phyloP scores from a whole-genome alignment of 176 grass and related monocot genomes.

The Ananas comosus region DNA sequence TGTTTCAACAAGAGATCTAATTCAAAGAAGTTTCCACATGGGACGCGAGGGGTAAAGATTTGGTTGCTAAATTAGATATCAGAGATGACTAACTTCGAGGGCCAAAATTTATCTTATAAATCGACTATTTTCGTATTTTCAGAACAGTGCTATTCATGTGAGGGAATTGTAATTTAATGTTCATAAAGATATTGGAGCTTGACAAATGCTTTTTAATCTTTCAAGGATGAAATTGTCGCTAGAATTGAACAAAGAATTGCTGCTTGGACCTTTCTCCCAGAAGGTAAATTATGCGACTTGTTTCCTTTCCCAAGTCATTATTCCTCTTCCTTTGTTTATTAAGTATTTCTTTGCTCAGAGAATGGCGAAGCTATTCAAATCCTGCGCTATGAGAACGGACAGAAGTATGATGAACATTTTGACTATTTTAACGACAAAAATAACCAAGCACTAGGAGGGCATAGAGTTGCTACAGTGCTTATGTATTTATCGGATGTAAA shows the following conservation, averaged over 20 bases:
- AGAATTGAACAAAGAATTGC: slow-evolving; percentile 56
- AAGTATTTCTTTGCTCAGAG: slow-evolving; percentile 29
- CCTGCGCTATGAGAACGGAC: slow-evolving; percentile 68
- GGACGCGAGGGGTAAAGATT: no score
- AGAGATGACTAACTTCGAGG: no score
- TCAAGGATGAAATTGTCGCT: slow-evolving; percentile 47
- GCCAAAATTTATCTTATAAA: no score
- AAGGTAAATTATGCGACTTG: slow-evolving; percentile 30
- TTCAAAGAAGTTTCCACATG: no score
- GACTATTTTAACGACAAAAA: slow-evolving; percentile 87
- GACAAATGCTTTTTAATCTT: slow-evolving; percentile 7
- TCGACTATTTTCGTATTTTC: no score
- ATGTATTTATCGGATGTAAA: slow-evolving; percentile 80
- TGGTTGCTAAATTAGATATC: no score
- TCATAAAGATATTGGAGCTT: neutral
- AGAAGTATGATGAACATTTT: slow-evolving; percentile 85
- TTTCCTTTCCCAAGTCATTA: neutral
- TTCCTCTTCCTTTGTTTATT: neutral
- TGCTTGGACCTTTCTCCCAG: slow-evolving; percentile 71
- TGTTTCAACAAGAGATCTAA: no score
- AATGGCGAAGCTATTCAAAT: slow-evolving; percentile 84
- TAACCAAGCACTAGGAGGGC: slow-evolving; percentile 74
- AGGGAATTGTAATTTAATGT: neutral
- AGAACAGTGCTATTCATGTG: no score
- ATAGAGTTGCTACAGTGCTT: slow-evolving; percentile 73